A percentile compares a stretch with the other conserved stretches of the same genome.
phyloP scores from a whole-genome alignment of 192 early-diverging fungal species.

The Blastocladiella britannica region DNA sequence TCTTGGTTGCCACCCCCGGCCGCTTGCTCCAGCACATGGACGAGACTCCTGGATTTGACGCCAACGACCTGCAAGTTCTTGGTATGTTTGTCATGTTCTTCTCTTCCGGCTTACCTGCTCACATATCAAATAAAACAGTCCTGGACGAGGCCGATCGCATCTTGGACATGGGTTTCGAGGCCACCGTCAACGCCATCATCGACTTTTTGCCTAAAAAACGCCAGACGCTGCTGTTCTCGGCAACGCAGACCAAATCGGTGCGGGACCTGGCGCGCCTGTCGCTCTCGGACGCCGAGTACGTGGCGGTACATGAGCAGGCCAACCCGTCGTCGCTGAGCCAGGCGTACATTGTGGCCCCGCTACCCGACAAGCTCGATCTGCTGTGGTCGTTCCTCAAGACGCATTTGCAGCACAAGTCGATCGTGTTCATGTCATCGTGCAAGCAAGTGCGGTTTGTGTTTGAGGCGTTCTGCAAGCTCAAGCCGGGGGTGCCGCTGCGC shows the following conservation, averaged over 20 bases:
- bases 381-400: constrained; percentile 85
- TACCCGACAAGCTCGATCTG: constrained; percentile 84
- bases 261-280: constrained; percentile 81
- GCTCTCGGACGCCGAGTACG: constrained; percentile 77
- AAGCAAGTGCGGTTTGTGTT: constrained; percentile 90
- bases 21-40: constrained; percentile 77
- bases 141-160: constrained; percentile 72
- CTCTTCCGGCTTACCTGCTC: neutral
- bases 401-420: constrained; percentile 70
- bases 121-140: constrained; percentile 14
- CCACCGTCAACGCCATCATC: constrained; percentile 60
- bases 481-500: constrained; percentile 73
- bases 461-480: constrained; percentile 87
- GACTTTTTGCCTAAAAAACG: constrained; percentile 61
- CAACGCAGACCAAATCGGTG: constrained; percentile 91
- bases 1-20: constrained; percentile 59
- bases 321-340: constrained; percentile 63
- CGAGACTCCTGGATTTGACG: constrained; percentile 76
- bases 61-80: constrained; percentile 50
- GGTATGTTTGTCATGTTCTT: constrained; percentile 21
- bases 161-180: constrained; percentile 70
- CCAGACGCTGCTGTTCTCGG: constrained; percentile 89
- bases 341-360: constrained; percentile 60
- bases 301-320: constrained; percentile 75
- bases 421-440: constrained; percentile 88